Evolutionary conservation across 2,329 filamentous ascomycete species (phyloP).

Genomic region (Pyrenophora seminiperda): DNA sequence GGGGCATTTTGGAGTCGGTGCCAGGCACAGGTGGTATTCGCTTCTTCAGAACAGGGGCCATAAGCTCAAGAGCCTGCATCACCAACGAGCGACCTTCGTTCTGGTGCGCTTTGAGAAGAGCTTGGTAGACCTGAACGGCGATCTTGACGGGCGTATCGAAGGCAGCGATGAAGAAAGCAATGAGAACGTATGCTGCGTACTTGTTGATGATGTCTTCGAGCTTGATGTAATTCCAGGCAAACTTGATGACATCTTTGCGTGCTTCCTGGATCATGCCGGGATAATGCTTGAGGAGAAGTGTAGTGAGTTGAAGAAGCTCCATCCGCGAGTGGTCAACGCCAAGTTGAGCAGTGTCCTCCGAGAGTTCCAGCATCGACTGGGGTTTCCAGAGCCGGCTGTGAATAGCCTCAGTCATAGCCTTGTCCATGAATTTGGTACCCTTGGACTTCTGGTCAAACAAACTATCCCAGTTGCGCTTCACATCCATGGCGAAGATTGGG

Average conservation of each 20-base stretch:
- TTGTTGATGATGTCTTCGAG: conserved; percentile 99
- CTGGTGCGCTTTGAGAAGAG: conserved; percentile 87
- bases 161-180: conserved; percentile 95
- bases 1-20: conserved; percentile 72
- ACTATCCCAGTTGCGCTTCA: conserved; percentile 77
- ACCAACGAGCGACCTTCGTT: conserved; percentile 92
- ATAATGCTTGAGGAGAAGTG: conserved; percentile 94
- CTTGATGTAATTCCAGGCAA: conserved; percentile 94
- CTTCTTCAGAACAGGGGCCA: conserved; percentile 92
- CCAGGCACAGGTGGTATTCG: conserved; percentile 64
- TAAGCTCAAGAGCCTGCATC: conserved; percentile 89
- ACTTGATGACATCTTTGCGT: conserved; percentile 98
- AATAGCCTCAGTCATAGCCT: conserved; percentile 83
- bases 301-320: conserved; percentile 93
- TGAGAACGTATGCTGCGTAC: conserved; percentile 94
- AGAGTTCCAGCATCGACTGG: conserved; percentile 74
- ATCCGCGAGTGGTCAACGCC: conserved; percentile 95
- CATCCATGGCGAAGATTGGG: conserved; percentile 94
- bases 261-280: conserved; percentile 85
- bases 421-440: conserved; percentile 79
- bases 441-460: conserved; percentile 57
- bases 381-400: conserved; percentile 94
- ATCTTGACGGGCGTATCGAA: conserved; percentile 98
- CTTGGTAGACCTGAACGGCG: conserved; percentile 91
- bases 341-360: conserved; percentile 80